Evolutionary conservation across 1,139 yeast genomes (phyloP).

Genomic region (Martiniozyma asiatica): DNA sequence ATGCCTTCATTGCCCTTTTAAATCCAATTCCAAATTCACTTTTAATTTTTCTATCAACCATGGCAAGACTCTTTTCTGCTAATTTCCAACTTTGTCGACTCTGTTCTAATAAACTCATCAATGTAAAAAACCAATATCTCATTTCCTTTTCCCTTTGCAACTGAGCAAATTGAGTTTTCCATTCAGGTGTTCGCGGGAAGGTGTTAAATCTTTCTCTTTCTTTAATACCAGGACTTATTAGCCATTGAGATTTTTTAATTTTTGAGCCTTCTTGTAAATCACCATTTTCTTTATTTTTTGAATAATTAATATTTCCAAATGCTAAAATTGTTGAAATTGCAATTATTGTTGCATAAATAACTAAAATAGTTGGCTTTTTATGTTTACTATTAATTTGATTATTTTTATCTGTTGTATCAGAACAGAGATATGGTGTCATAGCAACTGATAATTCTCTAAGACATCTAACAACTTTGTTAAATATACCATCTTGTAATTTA

Average conservation of each 20-base stretch:
- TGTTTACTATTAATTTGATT: neutral
- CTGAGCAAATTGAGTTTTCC: slow-evolving; percentile 1
- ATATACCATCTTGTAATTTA: slow-evolving; percentile 1
- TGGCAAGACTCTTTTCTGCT: neutral
- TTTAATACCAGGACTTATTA: neutral
- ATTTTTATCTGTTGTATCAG: no score
- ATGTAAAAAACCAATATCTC: slow-evolving; percentile 4
- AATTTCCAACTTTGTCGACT: slow-evolving; percentile 1
- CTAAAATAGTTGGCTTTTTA: slow-evolving; percentile 1
- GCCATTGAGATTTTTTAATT: slow-evolving; percentile 2
- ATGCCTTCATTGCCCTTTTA: slow-evolving; percentile 1
- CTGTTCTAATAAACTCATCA: slow-evolving; percentile 1
- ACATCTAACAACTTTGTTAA: neutral
- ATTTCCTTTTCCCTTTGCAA: slow-evolving; percentile 3
- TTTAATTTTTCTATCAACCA: slow-evolving; percentile 3
- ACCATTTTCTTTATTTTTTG: neutral
- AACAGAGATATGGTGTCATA: neutral
- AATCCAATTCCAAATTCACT: slow-evolving; percentile 4
- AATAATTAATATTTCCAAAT: slow-evolving; percentile 2
- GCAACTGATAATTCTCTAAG: slow-evolving; percentile 2
- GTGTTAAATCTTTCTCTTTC: slow-evolving; percentile 1
- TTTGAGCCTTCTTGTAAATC: no score
- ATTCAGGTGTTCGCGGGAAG: no score
- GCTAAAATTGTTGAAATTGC: slow-evolving; percentile 3
- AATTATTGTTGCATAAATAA: slow-evolving; percentile 3